Evolutionary conservation across 1,284 basidiomycete species (phyloP).

Genomic region (Marasmius sp.): DNA sequence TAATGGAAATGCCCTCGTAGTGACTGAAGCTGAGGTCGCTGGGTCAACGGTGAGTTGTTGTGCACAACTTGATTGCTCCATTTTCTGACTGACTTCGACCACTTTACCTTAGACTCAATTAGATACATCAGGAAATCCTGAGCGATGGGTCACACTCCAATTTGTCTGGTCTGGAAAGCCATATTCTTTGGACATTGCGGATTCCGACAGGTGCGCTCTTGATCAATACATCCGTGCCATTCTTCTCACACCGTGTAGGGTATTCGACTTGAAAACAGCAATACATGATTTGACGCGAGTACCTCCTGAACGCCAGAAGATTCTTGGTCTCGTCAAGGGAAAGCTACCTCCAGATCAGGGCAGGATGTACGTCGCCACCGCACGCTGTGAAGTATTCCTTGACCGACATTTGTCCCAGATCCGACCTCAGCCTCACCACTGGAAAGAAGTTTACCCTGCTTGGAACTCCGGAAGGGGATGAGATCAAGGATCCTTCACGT

Average conservation of each 20-base stretch:
- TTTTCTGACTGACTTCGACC: background rate
- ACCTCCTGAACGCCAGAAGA: constrained; percentile 86
- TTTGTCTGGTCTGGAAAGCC: constrained; percentile 67
- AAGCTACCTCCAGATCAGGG: constrained; percentile 78
- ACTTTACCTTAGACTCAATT: background rate
- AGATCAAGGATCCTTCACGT: constrained; percentile 76
- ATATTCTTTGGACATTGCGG: constrained; percentile 60
- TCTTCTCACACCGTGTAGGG: constrained; percentile 35
- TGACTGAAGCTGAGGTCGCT: constrained; percentile 5
- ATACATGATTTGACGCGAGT: constrained; percentile 77
- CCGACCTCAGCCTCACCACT: constrained; percentile 55
- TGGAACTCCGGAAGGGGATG: constrained; percentile 80
- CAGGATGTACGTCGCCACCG: constrained; percentile 46
- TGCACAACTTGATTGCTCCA: background rate
- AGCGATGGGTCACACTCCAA: constrained; percentile 57
- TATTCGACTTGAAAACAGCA: constrained; percentile 66
- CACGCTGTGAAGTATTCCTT: background rate
- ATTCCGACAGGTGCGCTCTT: constrained; percentile 61
- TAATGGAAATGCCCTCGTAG: background rate
- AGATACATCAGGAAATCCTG: constrained; percentile 20
- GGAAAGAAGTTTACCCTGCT: constrained; percentile 80
- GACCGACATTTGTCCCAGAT: constrained; percentile 31
- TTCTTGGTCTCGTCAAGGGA: constrained; percentile 83
- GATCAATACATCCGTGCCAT: background rate
- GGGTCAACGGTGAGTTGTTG: background rate